These are phyloP conservation scores for Aspergillus egyptiacus DNA, from an alignment of 495 filamentous ascomycete genomes.

Conservation along the genomic window DNA sequence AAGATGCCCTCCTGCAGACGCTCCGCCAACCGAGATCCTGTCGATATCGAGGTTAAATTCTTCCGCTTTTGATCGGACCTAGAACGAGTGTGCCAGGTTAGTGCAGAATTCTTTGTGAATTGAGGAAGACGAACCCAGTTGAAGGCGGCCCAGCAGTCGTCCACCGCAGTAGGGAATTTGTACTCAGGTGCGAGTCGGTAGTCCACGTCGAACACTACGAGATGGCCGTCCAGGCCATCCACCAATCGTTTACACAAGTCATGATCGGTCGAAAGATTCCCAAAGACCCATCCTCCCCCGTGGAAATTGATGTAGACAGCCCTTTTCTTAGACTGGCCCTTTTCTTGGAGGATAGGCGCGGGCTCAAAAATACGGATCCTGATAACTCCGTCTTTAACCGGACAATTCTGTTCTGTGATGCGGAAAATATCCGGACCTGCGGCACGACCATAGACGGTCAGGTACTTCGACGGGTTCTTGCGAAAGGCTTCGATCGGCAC, in stretches of 20 bases:
- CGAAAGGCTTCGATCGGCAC: slow-evolving; percentile 41
- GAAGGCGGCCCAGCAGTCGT: slow-evolving; percentile 39
- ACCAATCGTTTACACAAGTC: slow-evolving; percentile 36
- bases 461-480: slow-evolving; percentile 34
- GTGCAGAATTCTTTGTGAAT: neutral
- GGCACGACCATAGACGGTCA: slow-evolving; percentile 31
- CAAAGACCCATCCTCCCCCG: slow-evolving; percentile 39
- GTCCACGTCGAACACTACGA: slow-evolving; percentile 37
- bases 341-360: slow-evolving; percentile 19
- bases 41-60: slow-evolving; percentile 30
- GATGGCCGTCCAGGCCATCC: slow-evolving; percentile 28
- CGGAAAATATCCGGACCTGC: slow-evolving; percentile 31
- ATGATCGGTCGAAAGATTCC: slow-evolving; percentile 29
- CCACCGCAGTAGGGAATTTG: slow-evolving; percentile 29
- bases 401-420: slow-evolving; percentile 37
- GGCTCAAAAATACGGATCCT: slow-evolving; percentile 37
- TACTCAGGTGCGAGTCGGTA: slow-evolving; percentile 36
- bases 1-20: slow-evolving; percentile 37
- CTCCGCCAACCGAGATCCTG: slow-evolving; percentile 30
- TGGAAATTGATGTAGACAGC: slow-evolving; percentile 38
- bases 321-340: slow-evolving; percentile 28
- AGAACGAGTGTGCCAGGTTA: neutral
- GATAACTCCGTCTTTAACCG: slow-evolving; percentile 33
- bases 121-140: slow-evolving; percentile 30
- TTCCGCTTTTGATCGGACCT: slow-evolving; percentile 28